phyloP scores from a whole-genome alignment of 139 green algal genomes.

The Chlorella vulgaris region DNA sequence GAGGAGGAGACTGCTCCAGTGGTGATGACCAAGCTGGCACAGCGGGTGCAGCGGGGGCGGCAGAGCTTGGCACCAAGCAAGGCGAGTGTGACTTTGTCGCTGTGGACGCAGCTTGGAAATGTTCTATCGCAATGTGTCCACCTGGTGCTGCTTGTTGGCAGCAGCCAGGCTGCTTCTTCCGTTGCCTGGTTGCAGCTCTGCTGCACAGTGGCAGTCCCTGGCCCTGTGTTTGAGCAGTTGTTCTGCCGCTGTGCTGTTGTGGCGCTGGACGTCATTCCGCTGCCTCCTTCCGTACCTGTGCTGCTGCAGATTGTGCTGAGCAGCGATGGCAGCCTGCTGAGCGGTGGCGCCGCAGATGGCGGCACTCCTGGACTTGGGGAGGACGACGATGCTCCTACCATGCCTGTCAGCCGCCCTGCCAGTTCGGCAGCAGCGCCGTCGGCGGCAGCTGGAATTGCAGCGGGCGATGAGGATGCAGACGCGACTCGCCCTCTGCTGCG shows the following conservation, averaged over 20 bases:
- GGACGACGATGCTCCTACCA: slow-evolving; percentile 27
- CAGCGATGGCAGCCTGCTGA: slow-evolving; percentile 24
- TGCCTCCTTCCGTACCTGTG: too few species aligned
- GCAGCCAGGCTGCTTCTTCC: background rate
- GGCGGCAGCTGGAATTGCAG: too few species aligned
- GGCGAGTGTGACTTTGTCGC: background rate
- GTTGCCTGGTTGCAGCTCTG: background rate
- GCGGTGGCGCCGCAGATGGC: background rate
- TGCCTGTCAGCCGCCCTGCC: slow-evolving; percentile 1
- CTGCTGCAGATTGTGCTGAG: slow-evolving; percentile 29
- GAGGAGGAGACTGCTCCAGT: slow-evolving; percentile 49
- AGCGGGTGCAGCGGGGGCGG: slow-evolving; percentile 35
- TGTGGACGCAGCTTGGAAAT: too few species aligned
- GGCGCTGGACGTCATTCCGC: too few species aligned
- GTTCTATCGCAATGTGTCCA: too few species aligned
- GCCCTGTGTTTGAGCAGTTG: too few species aligned
- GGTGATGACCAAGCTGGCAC: slow-evolving; percentile 43
- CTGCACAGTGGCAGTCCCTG: background rate
- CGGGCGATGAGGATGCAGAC: slow-evolving; percentile 24
- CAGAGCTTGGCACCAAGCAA: slow-evolving; percentile 52
- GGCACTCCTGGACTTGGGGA: background rate
- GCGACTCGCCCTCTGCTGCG: slow-evolving; percentile 26
- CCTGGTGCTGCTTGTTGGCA: background rate
- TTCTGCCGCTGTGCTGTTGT: background rate
- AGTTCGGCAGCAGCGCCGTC: background rate